Percentiles rank a stretch among this genome's conserved stretches.
Evolutionary conservation across 495 filamentous ascomycete species (phyloP).

Genomic region (Penicillium ucsense): DNA sequence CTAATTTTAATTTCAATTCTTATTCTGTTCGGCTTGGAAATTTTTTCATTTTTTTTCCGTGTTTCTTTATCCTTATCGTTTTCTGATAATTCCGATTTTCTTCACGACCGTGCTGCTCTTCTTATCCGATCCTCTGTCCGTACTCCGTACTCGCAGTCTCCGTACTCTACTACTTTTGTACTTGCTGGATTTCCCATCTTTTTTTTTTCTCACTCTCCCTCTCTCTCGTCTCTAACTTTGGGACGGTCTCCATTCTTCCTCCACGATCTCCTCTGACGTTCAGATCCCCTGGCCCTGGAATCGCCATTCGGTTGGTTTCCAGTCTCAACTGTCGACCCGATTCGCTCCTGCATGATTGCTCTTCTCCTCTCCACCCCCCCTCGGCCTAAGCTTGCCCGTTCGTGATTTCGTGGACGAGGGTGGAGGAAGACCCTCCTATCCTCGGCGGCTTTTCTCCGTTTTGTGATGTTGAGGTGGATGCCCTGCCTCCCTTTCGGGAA

Average conservation of each 20-base stretch:
- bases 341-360: neutral
- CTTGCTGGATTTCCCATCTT: neutral
- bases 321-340: neutral
- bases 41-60: neutral
- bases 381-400: neutral
- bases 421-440: neutral
- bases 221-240: neutral
- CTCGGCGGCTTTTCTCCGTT: neutral
- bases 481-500: neutral
- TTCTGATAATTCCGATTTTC: too few relatives aligned
- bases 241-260: neutral
- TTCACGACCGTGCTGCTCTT: too few relatives aligned
- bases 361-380: neutral
- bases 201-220: neutral
- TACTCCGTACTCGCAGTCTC: too few relatives aligned
- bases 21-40: neutral
- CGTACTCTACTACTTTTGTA: too few relatives aligned
- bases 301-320: too few relatives aligned
- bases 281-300: neutral
- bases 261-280: constrained; percentile 11
- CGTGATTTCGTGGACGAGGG: too few relatives aligned
- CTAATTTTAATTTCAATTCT: neutral
- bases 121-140: too few relatives aligned
- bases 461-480: neutral
- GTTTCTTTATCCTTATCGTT: neutral